Conservation (phyloP, 1,284 basidiomycete species). For the Pseudozyma sp. region DNA sequence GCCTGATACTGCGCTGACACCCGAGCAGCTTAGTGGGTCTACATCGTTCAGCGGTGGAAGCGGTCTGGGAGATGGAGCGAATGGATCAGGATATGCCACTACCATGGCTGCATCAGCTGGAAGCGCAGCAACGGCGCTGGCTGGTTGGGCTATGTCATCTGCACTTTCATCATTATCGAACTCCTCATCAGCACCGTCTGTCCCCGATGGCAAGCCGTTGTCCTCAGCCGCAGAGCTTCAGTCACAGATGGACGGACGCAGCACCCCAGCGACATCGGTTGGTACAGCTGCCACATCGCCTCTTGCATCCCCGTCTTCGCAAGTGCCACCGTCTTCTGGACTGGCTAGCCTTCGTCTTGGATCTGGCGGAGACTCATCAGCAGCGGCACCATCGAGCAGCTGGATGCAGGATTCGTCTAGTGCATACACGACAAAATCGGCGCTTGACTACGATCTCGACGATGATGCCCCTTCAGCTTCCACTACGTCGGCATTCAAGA, state of each 20-base stretch:
- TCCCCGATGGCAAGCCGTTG: slow-evolving; percentile 26
- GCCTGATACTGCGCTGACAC: slow-evolving; percentile 56
- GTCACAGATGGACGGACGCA: slow-evolving; percentile 46
- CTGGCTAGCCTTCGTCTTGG: slow-evolving; percentile 43
- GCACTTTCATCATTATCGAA: slow-evolving; percentile 47
- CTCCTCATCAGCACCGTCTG: slow-evolving; percentile 28
- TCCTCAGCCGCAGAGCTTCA: slow-evolving; percentile 39
- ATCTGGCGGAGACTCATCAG: slow-evolving; percentile 5
- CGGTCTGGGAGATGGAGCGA: slow-evolving; percentile 9
- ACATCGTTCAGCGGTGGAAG: slow-evolving; percentile 22
- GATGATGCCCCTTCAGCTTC: slow-evolving; percentile 32
- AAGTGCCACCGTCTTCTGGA: slow-evolving; percentile 27
- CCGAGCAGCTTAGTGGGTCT: slow-evolving; percentile 31
- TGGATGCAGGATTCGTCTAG: slow-evolving; percentile 15
- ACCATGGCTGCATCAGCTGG: slow-evolving; percentile 58
- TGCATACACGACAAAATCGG: slow-evolving; percentile 16
- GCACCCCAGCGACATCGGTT: slow-evolving; percentile 17
- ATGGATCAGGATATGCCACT: slow-evolving; percentile 29
- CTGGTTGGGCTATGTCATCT: slow-evolving; percentile 63
- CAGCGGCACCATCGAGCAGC: slow-evolving; percentile 4
- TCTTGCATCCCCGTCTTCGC: slow-evolving; percentile 8
- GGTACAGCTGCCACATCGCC: slow-evolving; percentile 16
- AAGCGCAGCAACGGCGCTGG: slow-evolving; percentile 60
- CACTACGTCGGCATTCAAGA: slow-evolving; percentile 29
- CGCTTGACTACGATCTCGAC: slow-evolving; percentile 43